Base-by-base conservation (phyloP, 2,329 filamentous ascomycete genomes). In the Sporothrix luriei region DNA sequence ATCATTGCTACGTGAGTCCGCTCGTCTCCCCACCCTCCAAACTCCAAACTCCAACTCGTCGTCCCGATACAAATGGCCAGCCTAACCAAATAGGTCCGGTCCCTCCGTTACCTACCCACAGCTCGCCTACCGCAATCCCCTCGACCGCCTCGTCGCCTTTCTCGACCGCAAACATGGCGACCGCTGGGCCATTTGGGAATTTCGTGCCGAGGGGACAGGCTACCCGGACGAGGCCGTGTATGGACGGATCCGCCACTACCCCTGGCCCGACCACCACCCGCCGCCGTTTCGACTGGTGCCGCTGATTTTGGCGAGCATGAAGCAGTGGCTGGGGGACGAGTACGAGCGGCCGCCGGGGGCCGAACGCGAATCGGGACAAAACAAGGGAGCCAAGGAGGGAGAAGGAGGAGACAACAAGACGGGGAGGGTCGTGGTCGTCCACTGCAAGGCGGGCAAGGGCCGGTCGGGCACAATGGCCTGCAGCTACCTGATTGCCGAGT, bases 391-490 rank as follows among this genome's bases (percentile, higher is more conserved):
- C 11, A 71, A 24, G 61, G 55, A 68, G 24, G 24, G 51, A 43
- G 66, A 24, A 70, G 59, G 64, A 40, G 13, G 54, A 52, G 19
- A 10, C 7, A 43, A 14, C 29, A 55, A 38, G 51, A 76, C 4
- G 57, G 78, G 79, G 4, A 84, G 93, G 46, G 92, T 98, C 0
- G 90, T 90, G 0, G 94, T 98, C 7, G 93, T 98, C 9, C 95
- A 99, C 79, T 98, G 95, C 83, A 98, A 98, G 78, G 95, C 95
- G 0, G 95, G 95, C 2, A 99, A 99, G 79, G 95, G 95, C 1
- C 85, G 95, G 66, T 97, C 92, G 73, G 95, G 95, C 4, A 97
- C 93, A 0, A 88, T 93, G 75, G 90, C 90, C 40, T 97, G 92
- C 79, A 92, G 91, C 74, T 98, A 97, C 78, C 82, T 99, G 70